Evolutionary conservation across 495 filamentous ascomycete species (phyloP).

Genomic region (Penicillium canariense): DNA sequence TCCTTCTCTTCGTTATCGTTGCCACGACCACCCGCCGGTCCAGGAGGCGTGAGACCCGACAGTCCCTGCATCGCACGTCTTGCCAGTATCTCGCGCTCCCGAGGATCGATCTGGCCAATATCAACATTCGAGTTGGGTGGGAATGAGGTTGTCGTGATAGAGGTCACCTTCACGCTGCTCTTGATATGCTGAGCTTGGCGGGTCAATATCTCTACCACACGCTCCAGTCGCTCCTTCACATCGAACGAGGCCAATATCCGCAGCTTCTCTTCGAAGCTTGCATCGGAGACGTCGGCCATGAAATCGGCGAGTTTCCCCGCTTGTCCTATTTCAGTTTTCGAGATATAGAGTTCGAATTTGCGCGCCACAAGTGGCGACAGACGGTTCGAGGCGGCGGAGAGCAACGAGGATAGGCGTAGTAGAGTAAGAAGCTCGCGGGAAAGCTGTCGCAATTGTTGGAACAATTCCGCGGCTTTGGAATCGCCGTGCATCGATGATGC

Average conservation of each 20-base stretch:
- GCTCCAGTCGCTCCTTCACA: conserved; percentile 71
- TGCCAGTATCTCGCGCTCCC: conserved; percentile 53
- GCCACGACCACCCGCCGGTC: conserved; percentile 46
- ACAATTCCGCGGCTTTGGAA: conserved; percentile 60
- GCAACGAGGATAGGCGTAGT: conserved; percentile 70
- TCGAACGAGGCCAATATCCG: conserved; percentile 74
- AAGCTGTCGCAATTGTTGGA: conserved; percentile 75
- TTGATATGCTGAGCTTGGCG: conserved; percentile 79
- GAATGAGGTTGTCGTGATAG: conserved; percentile 58
- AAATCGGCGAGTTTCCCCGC: conserved; percentile 93
- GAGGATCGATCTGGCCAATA: conserved; percentile 49
- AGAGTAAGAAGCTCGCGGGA: conserved; percentile 80
- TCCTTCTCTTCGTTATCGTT: conserved; percentile 65
- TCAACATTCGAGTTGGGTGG: conserved; percentile 53
- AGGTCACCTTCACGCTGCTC: conserved; percentile 74
- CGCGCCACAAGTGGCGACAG: conserved; percentile 81
- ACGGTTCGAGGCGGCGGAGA: conserved; percentile 59
- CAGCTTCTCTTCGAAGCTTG: conserved; percentile 83
- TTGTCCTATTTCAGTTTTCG: conserved; percentile 68
- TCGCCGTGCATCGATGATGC: conserved; percentile 49
- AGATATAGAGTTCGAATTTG: conserved; percentile 81
- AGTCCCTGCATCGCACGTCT: conserved; percentile 50
- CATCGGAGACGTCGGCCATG: conserved; percentile 86
- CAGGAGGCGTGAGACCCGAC: conserved; percentile 50
- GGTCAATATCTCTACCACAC: conserved; percentile 75